These are phyloP conservation scores for Serpula lacrymans DNA, from an alignment of 768 basidiomycete genomes.

Conservation along the genomic window DNA sequence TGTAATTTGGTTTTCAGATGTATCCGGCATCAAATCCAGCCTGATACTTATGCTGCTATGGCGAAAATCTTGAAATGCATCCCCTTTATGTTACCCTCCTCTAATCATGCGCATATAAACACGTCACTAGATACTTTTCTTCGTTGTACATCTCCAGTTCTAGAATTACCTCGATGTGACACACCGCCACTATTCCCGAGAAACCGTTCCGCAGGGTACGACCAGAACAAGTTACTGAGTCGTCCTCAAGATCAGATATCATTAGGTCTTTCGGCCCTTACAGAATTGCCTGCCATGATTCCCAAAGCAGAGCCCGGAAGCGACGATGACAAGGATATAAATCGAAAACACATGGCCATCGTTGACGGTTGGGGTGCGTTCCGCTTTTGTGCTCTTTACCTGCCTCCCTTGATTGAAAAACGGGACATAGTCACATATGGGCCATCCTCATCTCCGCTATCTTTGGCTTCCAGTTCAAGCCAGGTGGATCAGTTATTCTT, in stretches of 20 bases:
- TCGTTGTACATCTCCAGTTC: conserved; percentile 24
- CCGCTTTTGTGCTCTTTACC: conserved; percentile 1
- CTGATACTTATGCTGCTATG: conserved; percentile 19
- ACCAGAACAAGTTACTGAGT: too few relatives aligned
- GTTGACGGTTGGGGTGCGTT: conserved; percentile 62
- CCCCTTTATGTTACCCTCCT: conserved; percentile 13
- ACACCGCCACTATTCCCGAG: conserved; percentile 51
- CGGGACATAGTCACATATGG: conserved; percentile 28
- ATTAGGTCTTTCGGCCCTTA: conserved; percentile 8
- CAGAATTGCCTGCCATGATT: conserved; percentile 26
- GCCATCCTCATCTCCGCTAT: conserved; percentile 41
- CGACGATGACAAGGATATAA: conserved; percentile 41
- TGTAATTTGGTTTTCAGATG: too few relatives aligned
- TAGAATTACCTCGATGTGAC: conserved; percentile 19
- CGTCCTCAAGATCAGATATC: neutral
- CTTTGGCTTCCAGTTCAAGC: conserved; percentile 38
- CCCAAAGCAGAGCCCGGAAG: conserved; percentile 26
- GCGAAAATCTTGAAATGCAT: conserved; percentile 25
- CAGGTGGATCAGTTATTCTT: conserved; percentile 52
- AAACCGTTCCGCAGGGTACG: conserved; percentile 15
- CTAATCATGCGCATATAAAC: conserved; percentile 12
- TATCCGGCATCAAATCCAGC: conserved; percentile 28
- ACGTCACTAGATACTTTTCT: conserved; percentile 29
- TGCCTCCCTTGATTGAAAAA: conserved; percentile 24
- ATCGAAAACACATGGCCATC: conserved; percentile 50